A percentile compares a stretch with the other conserved stretches of the same genome.
Evolutionary conservation across 441 rosid genomes (phyloP).

Genomic region (Isatis lusitanica): DNA sequence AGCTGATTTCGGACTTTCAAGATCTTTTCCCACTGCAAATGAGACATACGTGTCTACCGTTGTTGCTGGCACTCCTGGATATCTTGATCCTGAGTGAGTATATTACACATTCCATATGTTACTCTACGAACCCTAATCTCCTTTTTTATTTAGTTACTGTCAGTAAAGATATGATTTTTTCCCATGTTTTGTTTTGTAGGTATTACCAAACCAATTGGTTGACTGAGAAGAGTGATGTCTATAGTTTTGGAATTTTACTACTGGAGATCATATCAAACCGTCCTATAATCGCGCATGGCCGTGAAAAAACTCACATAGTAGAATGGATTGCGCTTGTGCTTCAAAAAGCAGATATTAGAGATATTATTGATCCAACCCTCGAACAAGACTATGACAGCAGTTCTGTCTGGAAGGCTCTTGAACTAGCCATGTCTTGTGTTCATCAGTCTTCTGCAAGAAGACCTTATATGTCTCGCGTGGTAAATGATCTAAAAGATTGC

Average conservation of each 20-base stretch:
- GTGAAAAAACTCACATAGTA: slow-evolving; percentile 28
- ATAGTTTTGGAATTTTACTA: slow-evolving; percentile 40
- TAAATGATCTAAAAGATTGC: not conserved
- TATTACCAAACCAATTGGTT: slow-evolving; percentile 29
- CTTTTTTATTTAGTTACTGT: too few relatives aligned
- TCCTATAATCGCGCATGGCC: slow-evolving; percentile 16
- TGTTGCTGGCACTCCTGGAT: slow-evolving; percentile 46
- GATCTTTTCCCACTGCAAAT: slow-evolving; percentile 25
- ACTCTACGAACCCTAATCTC: too few relatives aligned
- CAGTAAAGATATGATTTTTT: too few relatives aligned
- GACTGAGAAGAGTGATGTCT: slow-evolving; percentile 43
- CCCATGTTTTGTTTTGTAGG: too few relatives aligned
- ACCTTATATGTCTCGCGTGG: slow-evolving; percentile 1
- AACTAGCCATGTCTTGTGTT: slow-evolving; percentile 1
- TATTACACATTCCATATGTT: too few relatives aligned
- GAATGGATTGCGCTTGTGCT: too few relatives aligned
- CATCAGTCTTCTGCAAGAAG: not conserved
- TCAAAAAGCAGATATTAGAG: too few relatives aligned
- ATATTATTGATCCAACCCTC: not conserved
- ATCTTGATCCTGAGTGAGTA: slow-evolving; percentile 50
- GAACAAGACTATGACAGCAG: not conserved
- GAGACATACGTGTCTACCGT: slow-evolving; percentile 28
- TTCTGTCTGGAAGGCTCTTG: not conserved
- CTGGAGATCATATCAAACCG: slow-evolving; percentile 36
- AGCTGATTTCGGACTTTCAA: slow-evolving; percentile 49